Percentiles rank a stretch among this genome's conserved stretches.
These are phyloP conservation scores for Penicillium roqueforti DNA, from an alignment of 495 filamentous ascomycete species.

Conservation along the genomic window DNA sequence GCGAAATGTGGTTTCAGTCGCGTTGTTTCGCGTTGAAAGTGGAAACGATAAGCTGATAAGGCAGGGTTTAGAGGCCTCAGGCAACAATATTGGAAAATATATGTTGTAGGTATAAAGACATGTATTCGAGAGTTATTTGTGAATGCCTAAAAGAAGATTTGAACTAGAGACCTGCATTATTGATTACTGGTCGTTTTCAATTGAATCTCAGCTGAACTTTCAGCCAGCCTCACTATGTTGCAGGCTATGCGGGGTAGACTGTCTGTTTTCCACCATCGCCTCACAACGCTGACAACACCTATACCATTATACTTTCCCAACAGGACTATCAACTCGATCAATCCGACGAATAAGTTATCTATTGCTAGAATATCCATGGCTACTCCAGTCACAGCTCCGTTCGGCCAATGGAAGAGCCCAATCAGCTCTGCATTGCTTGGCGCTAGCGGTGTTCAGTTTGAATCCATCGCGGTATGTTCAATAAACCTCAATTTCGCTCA, in stretches of 20 bases:
- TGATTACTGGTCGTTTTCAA: too few species aligned
- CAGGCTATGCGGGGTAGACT: neutral
- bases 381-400: constrained; percentile 20
- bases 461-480: constrained; percentile 10
- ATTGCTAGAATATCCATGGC: neutral
- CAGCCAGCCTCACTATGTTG: neutral
- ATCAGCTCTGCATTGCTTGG: constrained; percentile 20
- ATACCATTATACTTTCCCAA: too few species aligned
- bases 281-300: neutral
- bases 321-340: too few species aligned
- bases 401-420: constrained; percentile 37
- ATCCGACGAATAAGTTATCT: too few species aligned
- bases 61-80: too few species aligned
- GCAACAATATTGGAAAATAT: too few species aligned
- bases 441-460: constrained; percentile 11
- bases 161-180: too few species aligned
- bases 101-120: too few species aligned
- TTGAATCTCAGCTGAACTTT: too few species aligned
- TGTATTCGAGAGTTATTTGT: too few species aligned
- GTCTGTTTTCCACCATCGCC: neutral
- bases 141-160: too few species aligned
- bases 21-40: neutral
- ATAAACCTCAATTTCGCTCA: constrained; percentile 9
- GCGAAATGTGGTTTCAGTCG: neutral
- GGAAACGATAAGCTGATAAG: too few species aligned